Evolutionary conservation across 495 filamentous ascomycete genomes (phyloP).

Genomic region (Echria macrotheca): DNA sequence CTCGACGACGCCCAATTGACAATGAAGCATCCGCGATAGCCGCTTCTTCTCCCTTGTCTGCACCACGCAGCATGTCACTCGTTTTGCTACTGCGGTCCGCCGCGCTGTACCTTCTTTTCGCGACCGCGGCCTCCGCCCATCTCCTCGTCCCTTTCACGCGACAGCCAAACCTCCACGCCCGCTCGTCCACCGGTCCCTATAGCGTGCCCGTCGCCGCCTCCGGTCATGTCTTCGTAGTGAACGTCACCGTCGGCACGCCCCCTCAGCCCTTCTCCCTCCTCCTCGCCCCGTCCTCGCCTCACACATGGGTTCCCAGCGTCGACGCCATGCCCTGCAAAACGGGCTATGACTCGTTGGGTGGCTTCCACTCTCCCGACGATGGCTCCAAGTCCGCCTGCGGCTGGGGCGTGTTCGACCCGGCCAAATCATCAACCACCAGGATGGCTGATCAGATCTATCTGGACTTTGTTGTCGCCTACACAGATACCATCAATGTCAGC

Average conservation of each 20-base stretch:
- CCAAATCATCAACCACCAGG: conserved; percentile 7
- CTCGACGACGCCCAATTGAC: background rate
- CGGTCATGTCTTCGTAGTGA: conserved; percentile 14
- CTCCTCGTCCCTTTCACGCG: conserved; percentile 10
- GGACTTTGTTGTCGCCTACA: conserved; percentile 13
- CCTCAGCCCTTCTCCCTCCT: conserved; percentile 13
- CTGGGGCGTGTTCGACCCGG: conserved; percentile 6
- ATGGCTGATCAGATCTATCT: conserved; percentile 2
- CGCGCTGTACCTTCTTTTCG: conserved; percentile 10
- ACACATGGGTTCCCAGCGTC: conserved; percentile 15
- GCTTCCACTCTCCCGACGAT: background rate
- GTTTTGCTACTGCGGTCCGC: conserved; percentile 15
- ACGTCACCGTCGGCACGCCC: conserved; percentile 14
- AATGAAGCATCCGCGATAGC: conserved; percentile 7
- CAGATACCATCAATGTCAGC: conserved; percentile 10
- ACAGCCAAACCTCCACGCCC: conserved; percentile 1
- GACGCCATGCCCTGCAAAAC: conserved; percentile 11
- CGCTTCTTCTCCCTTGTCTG: conserved; percentile 4
- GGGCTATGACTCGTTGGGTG: background rate
- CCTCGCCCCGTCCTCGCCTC: conserved; percentile 12
- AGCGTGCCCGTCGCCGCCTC: conserved; percentile 7
- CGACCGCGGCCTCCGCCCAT: conserved; percentile 8
- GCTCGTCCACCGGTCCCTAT: background rate
- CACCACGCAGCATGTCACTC: conserved; percentile 17
- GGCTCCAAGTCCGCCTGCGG: conserved; percentile 9